These are phyloP conservation scores for Stramenopiles sp. DNA, from an alignment of 352 stramenopile species.

Conservation along the genomic window DNA sequence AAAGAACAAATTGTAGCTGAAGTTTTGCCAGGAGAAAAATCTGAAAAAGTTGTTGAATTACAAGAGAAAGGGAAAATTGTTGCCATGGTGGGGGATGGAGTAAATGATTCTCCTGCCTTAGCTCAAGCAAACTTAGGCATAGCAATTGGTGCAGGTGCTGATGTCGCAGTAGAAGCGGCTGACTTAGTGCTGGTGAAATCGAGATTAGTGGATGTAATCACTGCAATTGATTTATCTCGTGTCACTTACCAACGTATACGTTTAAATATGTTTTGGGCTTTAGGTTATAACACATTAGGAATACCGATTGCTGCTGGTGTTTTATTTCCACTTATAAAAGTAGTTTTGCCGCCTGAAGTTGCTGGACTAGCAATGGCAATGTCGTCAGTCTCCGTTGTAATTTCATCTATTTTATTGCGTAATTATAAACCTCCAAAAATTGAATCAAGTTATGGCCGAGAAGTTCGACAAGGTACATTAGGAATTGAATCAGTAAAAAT, in stretches of 20 bases:
- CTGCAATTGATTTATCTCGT: constrained; percentile 79
- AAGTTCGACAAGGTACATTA: background rate
- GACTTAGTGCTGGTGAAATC: constrained; percentile 67
- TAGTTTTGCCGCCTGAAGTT: constrained; percentile 81
- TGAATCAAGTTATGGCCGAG: background rate
- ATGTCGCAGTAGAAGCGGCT: constrained; percentile 91
- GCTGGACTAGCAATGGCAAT: constrained; percentile 85
- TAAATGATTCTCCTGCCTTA: constrained; percentile 96
- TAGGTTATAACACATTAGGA: constrained; percentile 90
- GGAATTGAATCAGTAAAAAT: background rate
- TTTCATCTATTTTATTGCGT: constrained; percentile 71
- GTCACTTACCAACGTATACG: constrained; percentile 87
- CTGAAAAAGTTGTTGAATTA: constrained; percentile 71
- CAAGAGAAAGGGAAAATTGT: constrained; percentile 67
- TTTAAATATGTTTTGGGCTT: constrained; percentile 90
- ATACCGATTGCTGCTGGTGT: constrained; percentile 88
- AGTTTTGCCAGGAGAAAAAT: constrained; percentile 83
- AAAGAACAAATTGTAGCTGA: constrained; percentile 74
- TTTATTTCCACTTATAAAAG: constrained; percentile 72
- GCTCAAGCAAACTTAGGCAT: constrained; percentile 93
- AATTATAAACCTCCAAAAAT: constrained; percentile 52
- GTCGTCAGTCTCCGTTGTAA: constrained; percentile 84
- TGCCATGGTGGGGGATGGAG: constrained; percentile 87
- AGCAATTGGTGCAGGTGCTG: constrained; percentile 74
- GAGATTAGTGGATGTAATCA: constrained; percentile 72